A percentile compares a stretch with the other conserved stretches of the same genome.
Conservation (phyloP, 2,329 filamentous ascomycete genomes). For the Monosporascus sp. region DNA sequence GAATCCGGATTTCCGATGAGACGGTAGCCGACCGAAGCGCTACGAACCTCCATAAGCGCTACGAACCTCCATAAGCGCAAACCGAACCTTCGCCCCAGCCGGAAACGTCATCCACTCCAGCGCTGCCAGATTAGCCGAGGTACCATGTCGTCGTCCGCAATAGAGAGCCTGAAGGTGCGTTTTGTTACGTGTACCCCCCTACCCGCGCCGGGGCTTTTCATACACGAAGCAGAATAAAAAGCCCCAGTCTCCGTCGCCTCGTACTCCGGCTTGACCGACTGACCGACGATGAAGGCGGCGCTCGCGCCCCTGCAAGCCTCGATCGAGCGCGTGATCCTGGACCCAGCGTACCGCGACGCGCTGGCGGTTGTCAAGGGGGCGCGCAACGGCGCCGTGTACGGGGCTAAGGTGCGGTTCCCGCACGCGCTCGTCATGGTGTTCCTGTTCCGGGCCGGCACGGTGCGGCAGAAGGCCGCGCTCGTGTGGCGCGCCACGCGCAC, state of each 20-base stretch:
- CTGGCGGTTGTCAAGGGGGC: constrained; percentile 86
- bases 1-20: neutral
- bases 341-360: constrained; percentile 79
- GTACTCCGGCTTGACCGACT: no score
- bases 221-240: neutral
- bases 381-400: constrained; percentile 95
- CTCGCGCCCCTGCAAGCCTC: constrained; percentile 45
- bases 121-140: neutral
- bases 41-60: neutral
- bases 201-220: neutral
- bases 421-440: constrained; percentile 98
- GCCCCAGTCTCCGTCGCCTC: no score
- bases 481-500: constrained; percentile 82
- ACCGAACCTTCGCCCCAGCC: neutral
- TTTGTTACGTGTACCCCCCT: neutral
- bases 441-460: constrained; percentile 85
- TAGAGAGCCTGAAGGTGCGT: constrained; percentile 4
- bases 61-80: neutral
- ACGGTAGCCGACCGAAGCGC: neutral
- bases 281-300: neutral
- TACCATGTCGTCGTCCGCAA: neutral
- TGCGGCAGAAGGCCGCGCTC: constrained; percentile 71
- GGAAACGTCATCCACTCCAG: neutral
- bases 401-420: constrained; percentile 94
- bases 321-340: constrained; percentile 70